Base-by-base conservation (phyloP, 2,329 filamentous ascomycete species). In the Cladobotryum mycophilum region DNA sequence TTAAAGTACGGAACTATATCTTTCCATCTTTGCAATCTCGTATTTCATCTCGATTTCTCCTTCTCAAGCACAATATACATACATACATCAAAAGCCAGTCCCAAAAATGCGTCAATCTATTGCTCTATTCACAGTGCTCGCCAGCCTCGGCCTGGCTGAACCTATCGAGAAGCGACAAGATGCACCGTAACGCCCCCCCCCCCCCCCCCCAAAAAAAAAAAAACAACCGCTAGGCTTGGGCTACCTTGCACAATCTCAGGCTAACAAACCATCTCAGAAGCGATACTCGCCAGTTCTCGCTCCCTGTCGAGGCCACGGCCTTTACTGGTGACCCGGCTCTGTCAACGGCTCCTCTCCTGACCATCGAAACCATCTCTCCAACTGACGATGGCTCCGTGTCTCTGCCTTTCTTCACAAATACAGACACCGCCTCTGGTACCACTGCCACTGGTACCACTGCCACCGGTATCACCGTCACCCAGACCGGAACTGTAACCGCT, bases 81-180 rank as follows among this genome's bases (percentile, higher is more conserved):
- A 20, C 5, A 20, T 20, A 20, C 20, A 20, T 20, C 20, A 20
- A 42, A 13, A 20, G n/a, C 20, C 48, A 30, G n/a, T 52, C 38
- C 25, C 41, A 20, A 53, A 50, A 49, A 18, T 49, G 15, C 36
- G 34, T 36, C 15, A 14, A 17, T 48, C 53, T 41, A 22, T 51
- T 41, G 40, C 42, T 11, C 40, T 50, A 25, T 30, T 57, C 43
- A 38, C 48, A 41, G 18, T 55, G 15, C 47, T 57, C 41, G 51
- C 42, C 34, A 41, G 42, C 52, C 30, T 56, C n/a, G 49, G 45
- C 35, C 35, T 42, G 8, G 35, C 48, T 2, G 47, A 53, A 30
- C 20, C 52, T 15, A 15, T 46, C 20, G 37, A 47, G 8, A 45
- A 30, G 9, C 47, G 42, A 15, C 48, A 53, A 25, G 20, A 45